phyloP scores from a whole-genome alignment of 2,329 filamentous ascomycete genomes.

The Verticillium nubilum region DNA sequence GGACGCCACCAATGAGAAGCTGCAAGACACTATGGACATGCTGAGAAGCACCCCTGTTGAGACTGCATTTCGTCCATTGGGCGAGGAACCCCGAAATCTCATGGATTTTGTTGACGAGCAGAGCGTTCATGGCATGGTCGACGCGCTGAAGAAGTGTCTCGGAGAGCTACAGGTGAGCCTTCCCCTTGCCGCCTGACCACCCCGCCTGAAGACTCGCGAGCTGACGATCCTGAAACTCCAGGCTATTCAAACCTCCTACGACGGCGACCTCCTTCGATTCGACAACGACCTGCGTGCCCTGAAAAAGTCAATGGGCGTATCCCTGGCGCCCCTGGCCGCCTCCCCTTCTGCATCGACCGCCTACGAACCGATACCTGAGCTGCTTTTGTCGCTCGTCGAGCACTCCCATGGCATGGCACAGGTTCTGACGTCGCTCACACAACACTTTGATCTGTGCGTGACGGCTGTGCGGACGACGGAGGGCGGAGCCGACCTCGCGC shows the following conservation, averaged over 20 bases:
- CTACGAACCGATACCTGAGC: conserved; percentile 40
- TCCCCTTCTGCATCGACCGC: conserved; percentile 29
- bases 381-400: conserved; percentile 59
- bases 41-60: conserved; percentile 62
- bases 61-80: conserved; percentile 52
- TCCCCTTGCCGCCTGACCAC: background rate
- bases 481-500: conserved; percentile 65
- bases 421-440: conserved; percentile 72
- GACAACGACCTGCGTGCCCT: conserved; percentile 67
- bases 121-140: conserved; percentile 59
- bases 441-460: conserved; percentile 90
- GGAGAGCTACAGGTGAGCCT: conserved; percentile 57
- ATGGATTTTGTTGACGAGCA: conserved; percentile 74
- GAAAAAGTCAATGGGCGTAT: conserved; percentile 48
- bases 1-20: conserved; percentile 59
- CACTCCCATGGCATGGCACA: conserved; percentile 80
- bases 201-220: conserved; percentile 8
- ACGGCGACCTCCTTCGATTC: conserved; percentile 69
- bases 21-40: conserved; percentile 61
- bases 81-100: conserved; percentile 56
- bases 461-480: conserved; percentile 88
- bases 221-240: conserved; percentile 20
- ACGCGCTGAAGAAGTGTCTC: conserved; percentile 65
- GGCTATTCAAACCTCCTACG: conserved; percentile 66
- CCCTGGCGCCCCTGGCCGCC: conserved; percentile 23